Evolutionary conservation across 2,329 filamentous ascomycete genomes (phyloP).

Genomic region (Phyllosticta citribraziliensis): DNA sequence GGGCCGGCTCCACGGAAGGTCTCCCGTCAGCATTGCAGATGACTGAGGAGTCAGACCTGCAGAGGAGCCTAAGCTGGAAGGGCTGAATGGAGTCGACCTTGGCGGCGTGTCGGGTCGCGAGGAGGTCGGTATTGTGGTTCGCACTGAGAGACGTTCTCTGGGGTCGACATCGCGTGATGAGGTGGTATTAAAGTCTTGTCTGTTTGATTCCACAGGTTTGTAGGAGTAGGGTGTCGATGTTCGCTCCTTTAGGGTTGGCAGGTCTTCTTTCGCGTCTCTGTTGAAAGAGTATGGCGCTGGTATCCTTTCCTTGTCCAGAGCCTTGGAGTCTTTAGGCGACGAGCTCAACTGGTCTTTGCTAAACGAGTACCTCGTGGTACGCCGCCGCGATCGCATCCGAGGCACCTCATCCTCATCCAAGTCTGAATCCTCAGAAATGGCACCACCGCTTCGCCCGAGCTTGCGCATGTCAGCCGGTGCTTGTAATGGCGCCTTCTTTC

Average conservation of each 20-base stretch:
- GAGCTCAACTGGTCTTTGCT: constrained; percentile 19
- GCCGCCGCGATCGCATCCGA: constrained; percentile 21
- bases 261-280: neutral
- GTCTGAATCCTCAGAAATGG: constrained; percentile 24
- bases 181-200: neutral
- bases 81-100: neutral
- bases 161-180: neutral
- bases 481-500: neutral
- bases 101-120: neutral
- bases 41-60: constrained; percentile 1
- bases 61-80: neutral
- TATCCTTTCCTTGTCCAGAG: neutral
- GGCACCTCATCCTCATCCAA: constrained; percentile 19
- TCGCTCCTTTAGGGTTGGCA: neutral
- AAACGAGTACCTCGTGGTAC: constrained; percentile 31
- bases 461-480: neutral
- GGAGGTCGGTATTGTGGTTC: neutral
- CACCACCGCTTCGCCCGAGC: constrained; percentile 10
- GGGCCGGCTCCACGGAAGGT: constrained; percentile 6
- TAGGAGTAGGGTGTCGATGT: constrained; percentile 4
- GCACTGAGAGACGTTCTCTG: neutral
- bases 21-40: neutral
- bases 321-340: constrained; percentile 13
- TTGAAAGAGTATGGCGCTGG: constrained; percentile 2
- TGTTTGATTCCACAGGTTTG: neutral